Base-by-base conservation (phyloP, 257 asterid genomes). In the Lithospermum erythrorhizon region DNA sequence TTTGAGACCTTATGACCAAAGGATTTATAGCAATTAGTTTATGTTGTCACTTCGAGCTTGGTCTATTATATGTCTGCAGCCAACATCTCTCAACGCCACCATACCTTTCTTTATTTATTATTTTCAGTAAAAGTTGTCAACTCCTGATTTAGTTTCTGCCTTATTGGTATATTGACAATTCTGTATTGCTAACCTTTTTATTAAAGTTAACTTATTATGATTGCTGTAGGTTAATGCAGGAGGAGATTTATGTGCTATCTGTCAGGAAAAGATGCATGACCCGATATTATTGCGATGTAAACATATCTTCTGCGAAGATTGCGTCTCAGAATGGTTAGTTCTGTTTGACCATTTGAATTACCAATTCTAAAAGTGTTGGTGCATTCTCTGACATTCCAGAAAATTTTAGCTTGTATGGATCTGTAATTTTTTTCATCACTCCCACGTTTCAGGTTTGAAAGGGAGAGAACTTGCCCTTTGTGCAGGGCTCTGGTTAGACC, bases 301-400 rank as follows among this genome's bases (percentile, higher is more conserved):
- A 68, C 94, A 85, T 71, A 78, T 85, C 47, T 85, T 85, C 64
- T 85, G 94, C 57, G 94, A 85, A 78, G 90, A 82, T 69, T 85
- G 94, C 61, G 85, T 82, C 41, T 82, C 94, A 30, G 90, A 85
- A 70, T 82, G 90, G 94, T 85, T 67, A 68, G 81, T 65, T 32
- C 56, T 55, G 0, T 23, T 22, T 51, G 49, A 41, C 49, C n/a
- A 6, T 3, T 63, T 41, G 5, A 41, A 41, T 41, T 41, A 49
- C 60, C 53, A 56, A 47, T 47, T 18, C n/a, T n/a, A n/a, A n/a
- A n/a, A n/a, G n/a, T 41, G 48, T 41, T 41, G 4, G 16, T 41
- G 48, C 48, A 41, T 53, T 53, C 13, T 53, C 25, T 5, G 21
- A 21, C 6, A 17, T 11, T 51, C 7, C 55, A 51, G 1, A 7